phyloP scores from a whole-genome alignment of 2,329 filamentous ascomycete species.

The Arthrobotrys entomopaga region DNA sequence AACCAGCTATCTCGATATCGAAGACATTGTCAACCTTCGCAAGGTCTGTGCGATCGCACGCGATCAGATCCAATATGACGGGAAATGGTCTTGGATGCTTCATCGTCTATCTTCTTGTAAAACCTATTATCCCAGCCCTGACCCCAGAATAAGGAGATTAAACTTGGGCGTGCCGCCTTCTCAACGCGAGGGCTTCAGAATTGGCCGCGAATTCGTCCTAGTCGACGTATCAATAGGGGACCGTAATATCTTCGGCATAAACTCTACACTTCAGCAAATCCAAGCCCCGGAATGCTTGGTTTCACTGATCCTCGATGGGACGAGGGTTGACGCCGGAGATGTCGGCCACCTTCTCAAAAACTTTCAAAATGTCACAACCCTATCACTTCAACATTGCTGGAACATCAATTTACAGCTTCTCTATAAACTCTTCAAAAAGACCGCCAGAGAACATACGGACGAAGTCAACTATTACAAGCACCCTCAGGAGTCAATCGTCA shows the following conservation, averaged over 20 bases:
- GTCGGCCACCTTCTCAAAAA: slow-evolving; percentile 47
- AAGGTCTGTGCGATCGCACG: slow-evolving; percentile 31
- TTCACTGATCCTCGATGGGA: slow-evolving; percentile 42
- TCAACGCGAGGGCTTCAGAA: slow-evolving; percentile 27
- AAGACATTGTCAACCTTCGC: slow-evolving; percentile 49
- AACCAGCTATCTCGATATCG: slow-evolving; percentile 46
- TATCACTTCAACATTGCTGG: slow-evolving; percentile 48
- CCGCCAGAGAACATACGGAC: slow-evolving; percentile 34
- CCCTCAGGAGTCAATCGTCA: slow-evolving; percentile 9
- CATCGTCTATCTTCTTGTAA: slow-evolving; percentile 33
- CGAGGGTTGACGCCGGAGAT: slow-evolving; percentile 42
- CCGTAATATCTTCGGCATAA: slow-evolving; percentile 37
- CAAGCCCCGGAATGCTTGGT: slow-evolving; percentile 24
- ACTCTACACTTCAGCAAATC: slow-evolving; percentile 22
- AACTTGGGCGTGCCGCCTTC: slow-evolving; percentile 25
- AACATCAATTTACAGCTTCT: slow-evolving; percentile 50
- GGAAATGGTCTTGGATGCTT: slow-evolving; percentile 50
- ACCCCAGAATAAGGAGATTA: slow-evolving; percentile 23
- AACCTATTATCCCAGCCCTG: slow-evolving; percentile 25
- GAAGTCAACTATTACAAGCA: slow-evolving; percentile 50
- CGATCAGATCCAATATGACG: slow-evolving; percentile 29
- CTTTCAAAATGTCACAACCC: slow-evolving; percentile 30
- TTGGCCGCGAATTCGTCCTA: slow-evolving; percentile 41
- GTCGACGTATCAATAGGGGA: slow-evolving; percentile 45
- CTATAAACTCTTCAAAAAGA: slow-evolving; percentile 52